Evolutionary conservation across 768 basidiomycete species (phyloP), one percentile per base, ranked within the genome.

Genomic region (Podaxis sp.): DNA sequence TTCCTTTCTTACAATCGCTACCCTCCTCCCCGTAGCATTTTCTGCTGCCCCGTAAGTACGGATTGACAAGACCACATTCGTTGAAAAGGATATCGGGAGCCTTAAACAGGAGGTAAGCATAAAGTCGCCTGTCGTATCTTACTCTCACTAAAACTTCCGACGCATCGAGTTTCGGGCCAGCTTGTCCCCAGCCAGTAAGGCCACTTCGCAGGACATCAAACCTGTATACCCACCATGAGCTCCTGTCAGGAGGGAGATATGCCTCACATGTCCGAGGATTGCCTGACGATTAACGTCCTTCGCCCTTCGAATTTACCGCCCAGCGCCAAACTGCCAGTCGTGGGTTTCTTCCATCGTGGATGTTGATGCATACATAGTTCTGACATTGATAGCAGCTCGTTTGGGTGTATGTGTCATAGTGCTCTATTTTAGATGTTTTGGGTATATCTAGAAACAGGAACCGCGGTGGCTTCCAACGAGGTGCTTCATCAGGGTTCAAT

Each of bases 251-350:
- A n/a, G 57, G 65, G 65, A 47, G 68, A 60, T 70, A 70, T 56
- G 69, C 76, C 61, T 63, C 70, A 27, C 64, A 76, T 70, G 42
- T 82, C 82, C n/a, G 85, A 87, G 66, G 84, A 86, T 61, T 87
- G 84, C 65, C 70, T 87, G 54, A 84, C 82, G 18, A 72, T 86
- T 53, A 86, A 86, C 64, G 71, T 88, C 4, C 82, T 81, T 58
- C 73, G 82, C 18, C 85, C 86, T 0, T 72, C 77, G 0, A 76
- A 76, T 13, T 55, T 71, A 10, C 46, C 46, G 3, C 4, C 66
- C 1, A 65, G 65, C 54, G 70, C 72, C 2, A 69, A 68, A 38
- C 65, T 81, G 4, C 78, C 79, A 11, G 73, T 79, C 48, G 77
- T 79, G 59, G 63, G 74, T 67, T 28, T 23, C 23, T 50, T 27